These are phyloP conservation scores for Termitomyces sp. DNA, from an alignment of 768 basidiomycete genomes.

Conservation along the genomic window DNA sequence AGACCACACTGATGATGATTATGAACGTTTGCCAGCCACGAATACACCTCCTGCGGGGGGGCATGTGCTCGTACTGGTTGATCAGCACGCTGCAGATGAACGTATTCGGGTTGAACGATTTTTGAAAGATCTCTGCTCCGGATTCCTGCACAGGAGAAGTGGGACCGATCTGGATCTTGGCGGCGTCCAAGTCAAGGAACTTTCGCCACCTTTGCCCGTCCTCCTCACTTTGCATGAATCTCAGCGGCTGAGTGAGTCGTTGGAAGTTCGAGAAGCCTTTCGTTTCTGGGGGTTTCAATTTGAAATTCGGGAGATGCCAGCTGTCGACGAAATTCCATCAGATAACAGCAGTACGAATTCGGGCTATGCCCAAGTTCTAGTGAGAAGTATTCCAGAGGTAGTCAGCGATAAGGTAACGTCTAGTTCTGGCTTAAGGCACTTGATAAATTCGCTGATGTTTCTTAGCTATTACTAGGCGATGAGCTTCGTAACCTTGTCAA, in stretches of 20 bases:
- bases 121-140: constrained; percentile 67
- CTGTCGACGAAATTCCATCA: constrained; percentile 14
- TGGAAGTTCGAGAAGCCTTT: constrained; percentile 43
- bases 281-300: constrained; percentile 68
- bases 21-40: constrained; percentile 10
- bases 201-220: constrained; percentile 53
- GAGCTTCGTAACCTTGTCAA: constrained; percentile 77
- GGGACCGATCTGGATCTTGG: constrained; percentile 19
- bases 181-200: constrained; percentile 33
- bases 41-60: constrained; percentile 3
- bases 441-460: constrained; percentile 1
- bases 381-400: constrained; percentile 62
- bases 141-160: constrained; percentile 47
- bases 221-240: constrained; percentile 68
- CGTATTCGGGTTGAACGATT: constrained; percentile 86
- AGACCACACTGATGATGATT: constrained; percentile 12
- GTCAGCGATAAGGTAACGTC: constrained; percentile 68
- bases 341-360: constrained; percentile 25
- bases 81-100: constrained; percentile 99
- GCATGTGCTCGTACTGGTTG: constrained; percentile 66
- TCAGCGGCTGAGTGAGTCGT: constrained; percentile 36
- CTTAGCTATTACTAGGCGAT: constrained; percentile 56
- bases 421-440: constrained; percentile 14
- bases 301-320: constrained; percentile 21
- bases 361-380: constrained; percentile 60